Conservation (phyloP, 176 grass and related monocot species). For the Thalia dealbata region DNA sequence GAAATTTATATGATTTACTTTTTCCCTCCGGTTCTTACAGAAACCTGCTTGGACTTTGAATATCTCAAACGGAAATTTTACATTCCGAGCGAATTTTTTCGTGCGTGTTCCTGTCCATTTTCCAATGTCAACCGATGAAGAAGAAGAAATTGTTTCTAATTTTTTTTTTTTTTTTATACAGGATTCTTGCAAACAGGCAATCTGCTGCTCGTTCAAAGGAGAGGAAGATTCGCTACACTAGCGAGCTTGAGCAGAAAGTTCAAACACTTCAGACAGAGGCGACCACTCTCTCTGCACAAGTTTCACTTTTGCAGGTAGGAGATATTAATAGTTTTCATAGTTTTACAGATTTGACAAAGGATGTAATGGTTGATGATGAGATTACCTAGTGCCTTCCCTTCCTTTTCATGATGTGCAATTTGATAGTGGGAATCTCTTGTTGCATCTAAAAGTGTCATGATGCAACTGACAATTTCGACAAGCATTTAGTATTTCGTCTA, state of each 20-base stretch:
- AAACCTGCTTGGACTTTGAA: background rate
- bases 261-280: constrained; percentile 97
- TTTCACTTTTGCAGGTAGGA: constrained; percentile 79
- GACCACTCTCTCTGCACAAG: constrained; percentile 83
- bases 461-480: no score
- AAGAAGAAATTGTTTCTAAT: background rate
- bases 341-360: background rate
- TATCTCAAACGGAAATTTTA: no score
- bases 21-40: background rate
- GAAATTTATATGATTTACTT: constrained; percentile 24
- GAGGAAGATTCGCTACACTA: constrained; percentile 85
- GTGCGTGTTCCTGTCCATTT: background rate
- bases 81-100: no score
- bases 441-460: no score
- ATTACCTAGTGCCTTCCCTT: no score
- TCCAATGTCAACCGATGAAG: background rate
- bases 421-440: no score
- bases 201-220: constrained; percentile 93
- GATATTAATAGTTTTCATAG: background rate
- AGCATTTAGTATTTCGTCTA: no score
- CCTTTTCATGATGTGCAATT: no score
- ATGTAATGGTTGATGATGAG: no score
- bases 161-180: constrained; percentile 4
- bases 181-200: constrained; percentile 89
- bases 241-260: constrained; percentile 88